Evolutionary conservation across 768 basidiomycete species (phyloP).

Genomic region (Termitomyces sp.): DNA sequence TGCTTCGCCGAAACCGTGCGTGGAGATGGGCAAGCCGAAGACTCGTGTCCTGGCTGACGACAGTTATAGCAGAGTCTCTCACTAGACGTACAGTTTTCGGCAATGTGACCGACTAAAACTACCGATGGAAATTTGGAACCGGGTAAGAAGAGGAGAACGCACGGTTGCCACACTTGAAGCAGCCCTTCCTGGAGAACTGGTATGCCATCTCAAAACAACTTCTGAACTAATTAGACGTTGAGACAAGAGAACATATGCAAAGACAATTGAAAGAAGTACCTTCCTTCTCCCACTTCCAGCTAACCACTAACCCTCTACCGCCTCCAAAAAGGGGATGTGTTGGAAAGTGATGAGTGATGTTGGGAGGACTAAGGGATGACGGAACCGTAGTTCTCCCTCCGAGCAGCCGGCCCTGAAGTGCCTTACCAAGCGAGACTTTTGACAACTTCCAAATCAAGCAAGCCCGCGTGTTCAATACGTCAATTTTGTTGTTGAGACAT

Average conservation of each 20-base stretch:
- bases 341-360: slow-evolving; percentile 32
- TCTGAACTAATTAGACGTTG: slow-evolving; percentile 23
- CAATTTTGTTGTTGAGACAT: too few species aligned
- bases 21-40: slow-evolving; percentile 81
- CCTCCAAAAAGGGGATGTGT: slow-evolving; percentile 52
- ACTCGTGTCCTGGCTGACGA: slow-evolving; percentile 92
- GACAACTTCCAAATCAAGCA: not conserved
- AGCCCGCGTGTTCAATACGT: too few species aligned
- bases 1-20: slow-evolving; percentile 82
- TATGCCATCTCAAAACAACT: slow-evolving; percentile 67
- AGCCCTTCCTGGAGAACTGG: slow-evolving; percentile 84
- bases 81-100: slow-evolving; percentile 87
- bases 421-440: slow-evolving; percentile 14
- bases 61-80: slow-evolving; percentile 94
- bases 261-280: slow-evolving; percentile 34
- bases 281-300: slow-evolving; percentile 75
- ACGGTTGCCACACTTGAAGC: slow-evolving; percentile 94
- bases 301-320: slow-evolving; percentile 65
- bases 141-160: slow-evolving; percentile 29
- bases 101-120: slow-evolving; percentile 81
- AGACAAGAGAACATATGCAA: not conserved
- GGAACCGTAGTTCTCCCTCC: slow-evolving; percentile 3
- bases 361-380: slow-evolving; percentile 14
- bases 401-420: slow-evolving; percentile 27
- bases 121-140: slow-evolving; percentile 6